Evolutionary conservation across 202 grass and related monocot species (phyloP), one percentile per base, ranked within the genome.

Genomic region (Alloteropsis angusta): DNA sequence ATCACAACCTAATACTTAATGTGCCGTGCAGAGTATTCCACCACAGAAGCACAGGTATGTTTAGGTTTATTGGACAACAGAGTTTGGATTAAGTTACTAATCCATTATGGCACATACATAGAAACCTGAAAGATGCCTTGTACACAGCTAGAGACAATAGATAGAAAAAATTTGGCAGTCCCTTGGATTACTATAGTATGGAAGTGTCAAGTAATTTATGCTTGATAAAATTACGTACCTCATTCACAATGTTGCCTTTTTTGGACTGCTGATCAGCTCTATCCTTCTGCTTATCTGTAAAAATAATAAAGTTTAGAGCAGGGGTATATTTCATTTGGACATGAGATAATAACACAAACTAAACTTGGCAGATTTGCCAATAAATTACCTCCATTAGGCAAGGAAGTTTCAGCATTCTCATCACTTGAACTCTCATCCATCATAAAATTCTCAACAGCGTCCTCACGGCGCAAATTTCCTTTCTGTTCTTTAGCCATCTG

Each of bases 351-450:
- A 49, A 70, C 36, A 71, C 48, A 49, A 71, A 50, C 5, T 44
- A 39, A 42, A 56, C 13, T 8, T 15, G 38, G 26, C 48, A 79
- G 46, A 32, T 78, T 52, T 72, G 32, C 48, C 70, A 84, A 74
- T 37, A 74, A 72, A 82, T 63, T 91, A 98, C 96, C 92, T 98
- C 78, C 86, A 64, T 83, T 80, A 66, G 68, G 75, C 18, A 93
- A 82, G 75, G 83, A 82, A 77, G 42, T 84, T 70, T 92, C 96
- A 83, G 80, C 76, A 85, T 93, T 95, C 89, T 98, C 96, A 23
- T 98, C 92, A 65, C 96, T 95, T 53, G 92, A 98, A 54, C 80
- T 86, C 44, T 98, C 87, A 68, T 98, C 96, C 77, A 87, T 87
- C 62, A 95, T 77, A 79, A 98, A 98, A 50, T 87, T 87, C 65